phyloP scores from a whole-genome alignment of 2,329 filamentous ascomycete species.

The Colletotrichum eleusines region DNA sequence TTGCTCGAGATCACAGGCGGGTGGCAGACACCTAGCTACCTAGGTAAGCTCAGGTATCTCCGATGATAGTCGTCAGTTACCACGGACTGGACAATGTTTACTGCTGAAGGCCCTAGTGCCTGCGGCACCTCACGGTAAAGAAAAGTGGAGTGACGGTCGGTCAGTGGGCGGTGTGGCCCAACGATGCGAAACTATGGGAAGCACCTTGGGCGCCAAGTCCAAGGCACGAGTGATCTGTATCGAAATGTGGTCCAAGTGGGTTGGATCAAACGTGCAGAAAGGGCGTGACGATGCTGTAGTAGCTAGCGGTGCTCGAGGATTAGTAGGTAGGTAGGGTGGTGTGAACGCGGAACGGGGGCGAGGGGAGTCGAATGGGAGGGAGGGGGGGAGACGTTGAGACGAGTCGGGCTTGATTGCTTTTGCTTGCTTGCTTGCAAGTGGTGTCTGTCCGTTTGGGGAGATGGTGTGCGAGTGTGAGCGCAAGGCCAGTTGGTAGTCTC shows the following conservation, averaged over 20 bases:
- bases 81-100: constrained; percentile 27
- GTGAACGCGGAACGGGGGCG: constrained; percentile 8
- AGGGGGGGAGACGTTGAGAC: background rate
- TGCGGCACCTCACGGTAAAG: constrained; percentile 30
- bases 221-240: constrained; percentile 37
- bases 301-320: background rate
- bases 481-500: constrained; percentile 34
- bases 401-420: constrained; percentile 3
- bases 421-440: constrained; percentile 8
- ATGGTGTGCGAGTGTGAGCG: constrained; percentile 32
- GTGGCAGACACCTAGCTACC: background rate
- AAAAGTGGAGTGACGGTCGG: constrained; percentile 35
- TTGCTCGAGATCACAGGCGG: constrained; percentile 2
- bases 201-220: constrained; percentile 40
- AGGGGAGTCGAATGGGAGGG: background rate
- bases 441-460: constrained; percentile 20
- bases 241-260: constrained; percentile 32
- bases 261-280: constrained; percentile 11
- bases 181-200: constrained; percentile 13
- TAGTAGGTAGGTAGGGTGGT: background rate
- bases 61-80: constrained; percentile 12
- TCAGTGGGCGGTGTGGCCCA: constrained; percentile 35
- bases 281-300: constrained; percentile 12
- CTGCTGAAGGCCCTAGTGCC: constrained; percentile 25
- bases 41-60: background rate